Conservation (phyloP, 2,329 filamentous ascomycete species). For the Fusarium irregulare region DNA sequence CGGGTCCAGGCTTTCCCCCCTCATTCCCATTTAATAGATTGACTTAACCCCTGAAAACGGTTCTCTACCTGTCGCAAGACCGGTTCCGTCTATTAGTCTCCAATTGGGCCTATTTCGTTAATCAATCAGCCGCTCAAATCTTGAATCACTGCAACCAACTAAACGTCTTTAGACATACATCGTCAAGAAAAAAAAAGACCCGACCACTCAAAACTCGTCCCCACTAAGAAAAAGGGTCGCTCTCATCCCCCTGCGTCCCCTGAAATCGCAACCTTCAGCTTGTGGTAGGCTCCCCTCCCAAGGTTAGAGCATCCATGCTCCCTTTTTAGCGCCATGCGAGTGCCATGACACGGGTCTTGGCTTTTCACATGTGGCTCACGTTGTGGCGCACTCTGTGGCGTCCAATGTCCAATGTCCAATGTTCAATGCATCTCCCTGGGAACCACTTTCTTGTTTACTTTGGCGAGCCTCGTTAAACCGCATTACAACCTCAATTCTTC, state of each 20-base stretch:
- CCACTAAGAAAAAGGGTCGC: slow-evolving; percentile 30
- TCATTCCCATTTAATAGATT: slow-evolving; percentile 5
- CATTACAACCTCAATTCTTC: slow-evolving; percentile 33
- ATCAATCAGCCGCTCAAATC: not conserved
- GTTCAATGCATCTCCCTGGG: slow-evolving; percentile 40
- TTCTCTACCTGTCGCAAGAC: not conserved
- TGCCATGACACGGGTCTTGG: slow-evolving; percentile 34
- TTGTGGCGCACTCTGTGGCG: slow-evolving; percentile 16
- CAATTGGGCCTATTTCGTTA: not conserved
- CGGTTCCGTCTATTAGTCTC: not conserved
- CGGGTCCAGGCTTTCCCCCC: slow-evolving; percentile 16
- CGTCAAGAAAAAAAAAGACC: not conserved
- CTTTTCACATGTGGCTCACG: slow-evolving; percentile 23
- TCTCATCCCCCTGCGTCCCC: slow-evolving; percentile 26
- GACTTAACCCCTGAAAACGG: slow-evolving; percentile 19
- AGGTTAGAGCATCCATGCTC: slow-evolving; percentile 22
- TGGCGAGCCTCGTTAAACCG: slow-evolving; percentile 22
- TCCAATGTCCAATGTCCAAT: slow-evolving; percentile 6
- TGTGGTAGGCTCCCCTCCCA: slow-evolving; percentile 1
- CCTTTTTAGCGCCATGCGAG: slow-evolving; percentile 42
- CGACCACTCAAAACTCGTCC: slow-evolving; percentile 24
- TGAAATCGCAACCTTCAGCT: slow-evolving; percentile 30
- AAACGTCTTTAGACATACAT: slow-evolving; percentile 6
- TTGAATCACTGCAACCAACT: not conserved
- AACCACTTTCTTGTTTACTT: slow-evolving; percentile 47